A percentile compares a stretch with the other conserved stretches of the same genome.
Evolutionary conservation across 1,284 basidiomycete species (phyloP).

Genomic region (Austroboletus niveus): DNA sequence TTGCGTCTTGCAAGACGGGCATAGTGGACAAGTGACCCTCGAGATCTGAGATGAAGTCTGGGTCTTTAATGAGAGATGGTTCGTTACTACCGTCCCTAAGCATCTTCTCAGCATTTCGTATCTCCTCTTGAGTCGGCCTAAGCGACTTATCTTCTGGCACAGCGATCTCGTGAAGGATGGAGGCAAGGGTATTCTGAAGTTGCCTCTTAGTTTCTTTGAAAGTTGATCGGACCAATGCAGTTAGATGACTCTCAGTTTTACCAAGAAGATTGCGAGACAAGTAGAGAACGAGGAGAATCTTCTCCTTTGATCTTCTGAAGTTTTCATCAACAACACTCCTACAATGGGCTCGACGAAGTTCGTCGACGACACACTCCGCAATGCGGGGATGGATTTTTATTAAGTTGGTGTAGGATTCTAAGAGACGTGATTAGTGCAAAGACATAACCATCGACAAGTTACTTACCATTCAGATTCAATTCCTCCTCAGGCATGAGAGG

Average conservation of each 20-base stretch:
- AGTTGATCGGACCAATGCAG: constrained; percentile 13
- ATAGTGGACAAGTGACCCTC: constrained; percentile 10
- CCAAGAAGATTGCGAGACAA: constrained; percentile 15
- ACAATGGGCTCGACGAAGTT: constrained; percentile 17
- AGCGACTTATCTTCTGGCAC: background rate
- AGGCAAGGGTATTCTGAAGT: constrained; percentile 12
- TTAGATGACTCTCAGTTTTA: constrained; percentile 14
- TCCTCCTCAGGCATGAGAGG: constrained; percentile 18
- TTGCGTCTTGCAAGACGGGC: constrained; percentile 20
- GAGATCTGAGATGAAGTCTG: constrained; percentile 32
- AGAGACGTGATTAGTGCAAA: background rate
- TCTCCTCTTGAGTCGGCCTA: constrained; percentile 16
- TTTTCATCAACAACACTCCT: constrained; percentile 18
- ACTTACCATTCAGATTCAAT: constrained; percentile 12
- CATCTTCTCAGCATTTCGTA: constrained; percentile 14
- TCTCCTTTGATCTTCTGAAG: constrained; percentile 28
- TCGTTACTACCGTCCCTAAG: constrained; percentile 24
- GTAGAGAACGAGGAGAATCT: constrained; percentile 19
- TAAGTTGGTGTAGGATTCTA: constrained; percentile 21
- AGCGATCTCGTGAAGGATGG: constrained; percentile 15
- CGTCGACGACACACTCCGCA: constrained; percentile 18
- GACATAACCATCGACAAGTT: background rate
- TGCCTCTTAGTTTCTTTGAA: constrained; percentile 14
- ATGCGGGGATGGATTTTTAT: constrained; percentile 17
- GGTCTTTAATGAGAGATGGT: constrained; percentile 22